phyloP scores from a whole-genome alignment of 139 green algal species.

The Astrephomene gubernaculifera region DNA sequence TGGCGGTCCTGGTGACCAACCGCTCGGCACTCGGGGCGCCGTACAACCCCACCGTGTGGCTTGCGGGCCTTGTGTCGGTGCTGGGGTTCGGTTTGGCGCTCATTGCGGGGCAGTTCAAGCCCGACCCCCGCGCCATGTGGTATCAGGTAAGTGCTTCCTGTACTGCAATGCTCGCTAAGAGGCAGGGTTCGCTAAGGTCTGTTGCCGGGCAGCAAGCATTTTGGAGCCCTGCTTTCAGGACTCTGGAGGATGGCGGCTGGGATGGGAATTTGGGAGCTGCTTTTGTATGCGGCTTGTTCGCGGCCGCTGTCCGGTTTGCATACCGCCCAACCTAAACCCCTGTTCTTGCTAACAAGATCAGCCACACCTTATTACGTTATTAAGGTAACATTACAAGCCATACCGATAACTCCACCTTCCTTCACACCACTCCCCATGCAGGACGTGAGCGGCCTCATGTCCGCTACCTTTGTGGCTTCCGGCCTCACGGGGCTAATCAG shows the following conservation, averaged over 20 bases:
- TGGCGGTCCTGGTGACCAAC: slow-evolving; percentile 7
- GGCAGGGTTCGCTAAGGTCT: not conserved
- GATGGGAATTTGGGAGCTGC: not conserved
- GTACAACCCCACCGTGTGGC: slow-evolving; percentile 12
- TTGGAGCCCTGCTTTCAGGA: not conserved
- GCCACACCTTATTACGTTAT: not conserved
- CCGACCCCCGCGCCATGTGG: not conserved
- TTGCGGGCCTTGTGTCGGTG: not conserved
- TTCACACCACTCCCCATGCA: not conserved
- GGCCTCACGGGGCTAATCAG: not conserved
- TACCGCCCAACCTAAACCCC: not conserved
- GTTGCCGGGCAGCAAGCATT: not conserved
- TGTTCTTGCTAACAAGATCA: not conserved
- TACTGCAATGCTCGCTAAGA: not conserved
- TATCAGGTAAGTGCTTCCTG: not conserved
- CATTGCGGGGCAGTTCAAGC: not conserved
- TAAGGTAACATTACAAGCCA: not conserved
- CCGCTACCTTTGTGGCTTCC: not conserved
- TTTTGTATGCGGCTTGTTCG: not conserved
- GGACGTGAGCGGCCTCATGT: not conserved
- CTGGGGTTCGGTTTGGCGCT: slow-evolving; percentile 4
- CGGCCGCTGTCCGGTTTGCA: not conserved
- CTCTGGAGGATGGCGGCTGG: not conserved
- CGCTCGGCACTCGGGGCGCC: slow-evolving; percentile 3
- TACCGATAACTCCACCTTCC: not conserved